Evolutionary conservation across 73 alveolate genomes (phyloP), one percentile per base, ranked within the genome.

Genomic region (Paramecium tetraurelia): DNA sequence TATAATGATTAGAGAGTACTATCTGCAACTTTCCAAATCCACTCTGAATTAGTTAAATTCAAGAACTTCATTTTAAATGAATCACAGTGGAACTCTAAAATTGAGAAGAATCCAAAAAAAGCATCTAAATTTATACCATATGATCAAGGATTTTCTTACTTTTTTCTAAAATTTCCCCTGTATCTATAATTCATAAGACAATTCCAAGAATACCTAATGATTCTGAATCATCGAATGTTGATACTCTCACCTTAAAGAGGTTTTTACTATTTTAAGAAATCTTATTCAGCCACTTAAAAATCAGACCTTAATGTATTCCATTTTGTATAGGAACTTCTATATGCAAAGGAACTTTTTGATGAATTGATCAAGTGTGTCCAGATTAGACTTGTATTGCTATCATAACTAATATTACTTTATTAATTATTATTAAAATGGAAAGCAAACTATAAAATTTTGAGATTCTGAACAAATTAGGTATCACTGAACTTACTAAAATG

Each of bases 71-170:
- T 97, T 8, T 99, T 95, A 0, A 27, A 27, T 90, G 95, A 96
- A 14, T 99, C 99, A 16, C 98, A 99, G 96, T 98, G 99, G 9
- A 98, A 98, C 72, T 98, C 99, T 76, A 98, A 97, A 76, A 22
- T 89, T 7, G 99, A 99, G 36, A 80, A 95, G n/a, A 98, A 98
- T n/a, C 98, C 96, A 46, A 98, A 93, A 11, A 99, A 99, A 1
- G 99, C 99, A 85, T 98, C 99, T 83, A 93, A 96, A 77, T 98
- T 96, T 92, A 97, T 96, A 92, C 99, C 1, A 1, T 27, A 1
- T 1, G 31, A 27, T 0, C 31, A 27, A 1, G 31, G 31, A 27
- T 27, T 27, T 27, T 27, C 31, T 27, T 27, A 27, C 31, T 27
- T 27, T 27, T 27, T 27, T 27, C 31, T 1, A 27, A 27, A 1